A percentile compares a stretch with the other conserved stretches of the same genome.
These are phyloP conservation scores for Trichophyton schoenleinii DNA, from an alignment of 2,329 filamentous ascomycete genomes.

Conservation along the genomic window DNA sequence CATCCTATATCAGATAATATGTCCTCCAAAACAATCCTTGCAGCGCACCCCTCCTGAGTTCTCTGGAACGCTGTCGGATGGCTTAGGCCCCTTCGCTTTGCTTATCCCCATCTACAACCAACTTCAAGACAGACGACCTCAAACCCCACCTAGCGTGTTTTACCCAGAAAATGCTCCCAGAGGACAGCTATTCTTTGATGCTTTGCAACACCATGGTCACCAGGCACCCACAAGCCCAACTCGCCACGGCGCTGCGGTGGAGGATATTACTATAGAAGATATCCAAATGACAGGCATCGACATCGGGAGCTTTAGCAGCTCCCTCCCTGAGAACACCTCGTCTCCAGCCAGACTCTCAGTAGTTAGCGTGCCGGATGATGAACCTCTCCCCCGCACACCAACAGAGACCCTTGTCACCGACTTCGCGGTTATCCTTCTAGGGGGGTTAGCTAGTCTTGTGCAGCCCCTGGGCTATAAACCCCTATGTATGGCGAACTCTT, in stretches of 20 bases:
- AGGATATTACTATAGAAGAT: too few species aligned
- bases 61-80: conserved; percentile 7
- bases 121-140: conserved; percentile 1
- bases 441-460: conserved; percentile 9
- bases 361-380: background rate
- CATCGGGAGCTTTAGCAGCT: too few species aligned
- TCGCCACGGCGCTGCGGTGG: too few species aligned
- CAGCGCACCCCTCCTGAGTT: conserved; percentile 7
- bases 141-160: background rate
- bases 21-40: conserved; percentile 5
- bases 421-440: conserved; percentile 12
- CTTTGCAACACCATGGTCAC: background rate
- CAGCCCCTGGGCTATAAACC: conserved; percentile 8
- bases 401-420: conserved; percentile 12
- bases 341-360: background rate
- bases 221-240: too few species aligned
- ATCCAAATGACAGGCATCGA: too few species aligned
- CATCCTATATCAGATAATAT: conserved; percentile 10
- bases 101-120: conserved; percentile 9
- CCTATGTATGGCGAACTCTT: conserved; percentile 11
- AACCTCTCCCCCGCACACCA: conserved; percentile 9
- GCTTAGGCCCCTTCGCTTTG: conserved; percentile 9
- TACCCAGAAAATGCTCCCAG: conserved; percentile 1
- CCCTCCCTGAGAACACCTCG: background rate
- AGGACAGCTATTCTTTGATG: conserved; percentile 1